phyloP scores from a whole-genome alignment of 495 filamentous ascomycete species.

The Barbatosphaeria neglecta region DNA sequence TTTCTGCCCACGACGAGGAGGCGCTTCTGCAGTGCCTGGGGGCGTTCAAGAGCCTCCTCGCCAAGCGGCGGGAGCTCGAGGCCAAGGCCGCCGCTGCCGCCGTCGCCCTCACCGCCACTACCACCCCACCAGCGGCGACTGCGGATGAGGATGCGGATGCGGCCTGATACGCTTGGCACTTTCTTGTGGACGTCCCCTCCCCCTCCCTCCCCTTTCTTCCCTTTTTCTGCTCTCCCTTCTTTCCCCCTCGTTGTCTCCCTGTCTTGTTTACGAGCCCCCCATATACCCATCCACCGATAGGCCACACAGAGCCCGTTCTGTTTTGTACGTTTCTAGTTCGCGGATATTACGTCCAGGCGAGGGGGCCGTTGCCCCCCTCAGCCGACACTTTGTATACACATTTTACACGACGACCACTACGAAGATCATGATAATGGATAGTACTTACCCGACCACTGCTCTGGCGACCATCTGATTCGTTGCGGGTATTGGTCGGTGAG shows the following conservation, averaged over 20 bases:
- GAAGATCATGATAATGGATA: background rate
- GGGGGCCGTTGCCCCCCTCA: too few species aligned
- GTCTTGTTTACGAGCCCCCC: too few species aligned
- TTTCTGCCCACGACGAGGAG: constrained; percentile 76
- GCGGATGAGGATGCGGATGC: too few species aligned
- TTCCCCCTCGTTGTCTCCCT: too few species aligned
- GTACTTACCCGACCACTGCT: too few species aligned
- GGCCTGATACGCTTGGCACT: background rate
- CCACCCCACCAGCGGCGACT: constrained; percentile 3
- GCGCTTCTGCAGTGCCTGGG: constrained; percentile 73
- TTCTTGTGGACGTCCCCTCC: background rate
- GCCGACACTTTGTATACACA: too few species aligned
- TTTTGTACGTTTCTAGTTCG: background rate
- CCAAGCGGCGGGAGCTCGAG: constrained; percentile 49
- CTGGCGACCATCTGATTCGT: too few species aligned
- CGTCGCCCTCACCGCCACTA: constrained; percentile 7
- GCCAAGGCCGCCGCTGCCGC: constrained; percentile 22
- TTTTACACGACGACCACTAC: background rate
- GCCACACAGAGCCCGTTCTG: background rate
- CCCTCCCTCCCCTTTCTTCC: background rate
- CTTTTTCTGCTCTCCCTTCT: background rate
- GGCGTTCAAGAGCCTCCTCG: constrained; percentile 77
- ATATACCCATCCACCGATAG: background rate
- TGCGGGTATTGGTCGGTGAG: too few species aligned
- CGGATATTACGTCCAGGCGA: too few species aligned